Evolutionary conservation across 169 alveolate species (phyloP), one percentile per base, ranked within the genome.

Genomic region (Cryptosporidium baileyi): DNA sequence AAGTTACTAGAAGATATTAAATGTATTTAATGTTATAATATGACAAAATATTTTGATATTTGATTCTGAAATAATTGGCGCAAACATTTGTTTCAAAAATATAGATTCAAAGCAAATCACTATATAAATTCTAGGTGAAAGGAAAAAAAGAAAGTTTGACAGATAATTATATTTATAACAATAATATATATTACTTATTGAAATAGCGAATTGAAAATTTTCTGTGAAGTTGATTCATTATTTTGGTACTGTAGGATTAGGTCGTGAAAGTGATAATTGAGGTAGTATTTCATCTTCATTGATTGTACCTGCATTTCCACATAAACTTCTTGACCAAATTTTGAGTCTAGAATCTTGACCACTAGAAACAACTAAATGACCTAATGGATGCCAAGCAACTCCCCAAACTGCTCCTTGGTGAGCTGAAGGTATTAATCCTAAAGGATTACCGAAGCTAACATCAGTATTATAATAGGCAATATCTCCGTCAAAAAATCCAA

Each of bases 351-450:
- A 74, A 88, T 93, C 95, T 59, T 93, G 95, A 44, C 95, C 90
- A 61, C 95, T 92, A 17, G 97, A 89, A 45, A 94, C 96, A 54
- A 94, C 93, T 88, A 94, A 57, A 79, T 94, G 97, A 1, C 97
- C 97, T 63, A 92, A 62, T 19, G 97, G 97, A 62, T 94, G 96
- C 95, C 96, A 94, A 40, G 85, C 85, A 74, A 74, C 85, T 74
- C 85, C 85, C 85, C 85, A 74, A 13, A 74, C 85, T 17, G 85
- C 85, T 24, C 85, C 85, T 59, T 74, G 85, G 19, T 74, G 85
- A 17, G 85, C 85, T 34, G 65, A 54, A 19, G 85, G 85, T 52
- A 74, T 74, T 9, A 74, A 30, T 28, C 85, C 85, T 1, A 74
- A 41, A 6, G 85, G 85, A 15, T 59, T 40, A 36, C 43, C 36